phyloP scores from a whole-genome alignment of 2,329 filamentous ascomycete genomes.

The Ascochyta clinopodiicola region DNA sequence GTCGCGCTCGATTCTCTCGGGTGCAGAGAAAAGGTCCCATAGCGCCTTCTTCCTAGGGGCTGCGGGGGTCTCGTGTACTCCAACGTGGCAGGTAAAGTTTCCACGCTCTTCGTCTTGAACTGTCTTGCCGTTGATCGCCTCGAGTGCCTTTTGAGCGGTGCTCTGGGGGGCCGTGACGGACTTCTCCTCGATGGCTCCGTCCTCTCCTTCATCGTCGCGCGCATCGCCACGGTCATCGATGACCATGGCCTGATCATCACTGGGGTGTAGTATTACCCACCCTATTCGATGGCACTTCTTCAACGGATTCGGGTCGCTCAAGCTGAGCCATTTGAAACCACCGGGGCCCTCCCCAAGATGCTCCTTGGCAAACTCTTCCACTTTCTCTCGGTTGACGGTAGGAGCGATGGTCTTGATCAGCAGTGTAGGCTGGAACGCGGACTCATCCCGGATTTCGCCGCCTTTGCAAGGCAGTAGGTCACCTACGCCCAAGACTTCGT shows the following conservation, averaged over 20 bases:
- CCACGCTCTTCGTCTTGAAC: slow-evolving; percentile 93
- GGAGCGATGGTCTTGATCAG: slow-evolving; percentile 98
- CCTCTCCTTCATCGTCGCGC: slow-evolving; percentile 70
- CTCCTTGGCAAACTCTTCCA: slow-evolving; percentile 94
- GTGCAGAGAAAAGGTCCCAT: slow-evolving; percentile 95
- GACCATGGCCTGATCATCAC: slow-evolving; percentile 66
- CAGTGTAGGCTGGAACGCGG: slow-evolving; percentile 85
- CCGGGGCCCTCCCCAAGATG: slow-evolving; percentile 89
- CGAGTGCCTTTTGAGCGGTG: slow-evolving; percentile 84
- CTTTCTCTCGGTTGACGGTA: slow-evolving; percentile 89
- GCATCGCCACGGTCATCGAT: slow-evolving; percentile 75
- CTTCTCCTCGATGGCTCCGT: slow-evolving; percentile 64
- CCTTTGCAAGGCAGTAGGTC: slow-evolving; percentile 85
- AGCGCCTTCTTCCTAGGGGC: slow-evolving; percentile 91
- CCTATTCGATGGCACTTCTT: slow-evolving; percentile 98
- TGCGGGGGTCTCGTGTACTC: slow-evolving; percentile 87
- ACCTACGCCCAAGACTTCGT: slow-evolving; percentile 90
- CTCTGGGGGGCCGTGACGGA: slow-evolving; percentile 46
- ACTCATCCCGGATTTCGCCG: slow-evolving; percentile 88
- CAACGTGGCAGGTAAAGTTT: slow-evolving; percentile 97
- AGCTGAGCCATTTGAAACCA: slow-evolving; percentile 92
- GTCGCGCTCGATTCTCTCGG: slow-evolving; percentile 91
- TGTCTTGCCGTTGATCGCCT: slow-evolving; percentile 96
- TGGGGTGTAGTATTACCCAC: slow-evolving; percentile 94
- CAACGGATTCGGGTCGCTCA: slow-evolving; percentile 94